Evolutionary conservation across 2,329 filamentous ascomycete genomes (phyloP).

Genomic region (Penicillium sp.): DNA sequence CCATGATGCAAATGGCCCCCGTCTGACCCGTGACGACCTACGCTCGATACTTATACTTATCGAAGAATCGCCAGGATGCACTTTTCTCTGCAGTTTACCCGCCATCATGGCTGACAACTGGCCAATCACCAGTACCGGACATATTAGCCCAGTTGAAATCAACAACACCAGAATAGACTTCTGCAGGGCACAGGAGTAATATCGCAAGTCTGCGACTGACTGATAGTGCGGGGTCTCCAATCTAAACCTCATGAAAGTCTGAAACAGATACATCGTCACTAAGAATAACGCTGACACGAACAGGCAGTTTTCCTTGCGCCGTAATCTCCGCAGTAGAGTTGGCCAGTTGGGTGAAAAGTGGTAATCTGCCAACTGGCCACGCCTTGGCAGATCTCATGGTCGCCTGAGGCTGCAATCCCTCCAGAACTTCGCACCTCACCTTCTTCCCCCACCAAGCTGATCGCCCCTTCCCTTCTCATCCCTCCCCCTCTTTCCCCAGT

Average conservation of each 20-base stretch:
- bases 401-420: conserved; percentile 21
- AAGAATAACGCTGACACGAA: neutral
- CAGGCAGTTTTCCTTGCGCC: neutral
- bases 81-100: neutral
- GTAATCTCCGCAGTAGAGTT: neutral
- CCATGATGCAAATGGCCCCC: conserved; percentile 1
- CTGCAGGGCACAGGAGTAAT: neutral
- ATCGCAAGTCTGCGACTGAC: neutral
- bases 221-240: neutral
- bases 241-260: neutral
- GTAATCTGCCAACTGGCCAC: conserved; percentile 5
- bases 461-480: conserved; percentile 14
- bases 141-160: neutral
- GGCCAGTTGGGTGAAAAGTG: neutral
- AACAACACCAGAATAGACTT: neutral
- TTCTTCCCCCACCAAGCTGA: neutral
- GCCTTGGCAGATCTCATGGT: neutral
- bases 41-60: neutral
- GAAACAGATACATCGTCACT: neutral
- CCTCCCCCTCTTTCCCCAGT: conserved; percentile 18
- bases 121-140: neutral
- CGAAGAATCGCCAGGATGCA: neutral
- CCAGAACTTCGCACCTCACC: conserved; percentile 21
- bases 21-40: neutral
- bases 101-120: neutral